Evolutionary conservation across 2,329 filamentous ascomycete genomes (phyloP).

Genomic region (Epichloe festucae): DNA sequence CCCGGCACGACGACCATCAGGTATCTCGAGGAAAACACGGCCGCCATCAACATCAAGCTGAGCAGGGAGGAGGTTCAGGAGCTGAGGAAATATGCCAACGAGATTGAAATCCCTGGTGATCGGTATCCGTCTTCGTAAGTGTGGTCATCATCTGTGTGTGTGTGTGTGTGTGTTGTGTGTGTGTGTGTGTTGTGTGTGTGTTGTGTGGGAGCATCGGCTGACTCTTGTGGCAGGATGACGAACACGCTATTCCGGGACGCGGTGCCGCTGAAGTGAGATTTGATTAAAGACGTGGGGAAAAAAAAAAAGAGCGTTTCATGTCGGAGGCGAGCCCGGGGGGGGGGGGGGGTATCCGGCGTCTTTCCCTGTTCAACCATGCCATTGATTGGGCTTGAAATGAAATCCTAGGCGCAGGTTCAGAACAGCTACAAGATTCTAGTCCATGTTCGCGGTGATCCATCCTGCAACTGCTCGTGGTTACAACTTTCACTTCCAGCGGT

Average conservation of each 20-base stretch:
- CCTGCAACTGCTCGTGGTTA: too few relatives aligned
- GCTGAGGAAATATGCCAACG: slow-evolving; percentile 17
- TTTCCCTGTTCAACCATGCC: too few relatives aligned
- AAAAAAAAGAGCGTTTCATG: too few relatives aligned
- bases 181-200: neutral
- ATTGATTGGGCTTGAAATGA: too few relatives aligned
- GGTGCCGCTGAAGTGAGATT: neutral
- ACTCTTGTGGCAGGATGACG: neutral
- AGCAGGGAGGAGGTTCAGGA: slow-evolving; percentile 21
- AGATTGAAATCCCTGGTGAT: slow-evolving; percentile 15
- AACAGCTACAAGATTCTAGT: too few relatives aligned
- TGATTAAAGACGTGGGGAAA: neutral
- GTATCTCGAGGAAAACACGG: slow-evolving; percentile 34
- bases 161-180: neutral
- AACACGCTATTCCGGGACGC: neutral
- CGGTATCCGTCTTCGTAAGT: slow-evolving; percentile 10
- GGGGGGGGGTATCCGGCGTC: too few relatives aligned
- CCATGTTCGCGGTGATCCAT: too few relatives aligned
- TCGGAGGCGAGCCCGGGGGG: too few relatives aligned
- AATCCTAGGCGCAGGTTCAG: too few relatives aligned
- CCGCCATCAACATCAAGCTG: slow-evolving; percentile 19
- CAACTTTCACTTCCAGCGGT: too few relatives aligned
- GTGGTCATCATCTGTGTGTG: neutral
- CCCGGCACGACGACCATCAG: slow-evolving; percentile 35
- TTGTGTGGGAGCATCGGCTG: neutral